Percentiles rank a stretch among this genome's conserved stretches.
Conservation (phyloP, 2,329 filamentous ascomycete species). For the Hymenoscyphus infarciens region DNA sequence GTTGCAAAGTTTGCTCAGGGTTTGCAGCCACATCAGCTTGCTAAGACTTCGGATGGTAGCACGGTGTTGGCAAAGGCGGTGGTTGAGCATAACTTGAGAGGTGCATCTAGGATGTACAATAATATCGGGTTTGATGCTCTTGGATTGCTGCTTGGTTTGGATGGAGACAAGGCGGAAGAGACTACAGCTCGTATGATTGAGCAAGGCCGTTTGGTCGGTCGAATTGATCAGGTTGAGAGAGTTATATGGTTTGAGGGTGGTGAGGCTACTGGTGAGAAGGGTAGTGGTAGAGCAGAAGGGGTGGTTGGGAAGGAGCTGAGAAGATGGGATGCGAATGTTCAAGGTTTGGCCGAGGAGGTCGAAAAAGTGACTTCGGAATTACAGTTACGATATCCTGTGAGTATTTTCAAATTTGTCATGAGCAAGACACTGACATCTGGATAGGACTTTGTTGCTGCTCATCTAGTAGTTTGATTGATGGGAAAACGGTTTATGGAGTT, state of each 20-base stretch:
- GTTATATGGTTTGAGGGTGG: slow-evolving; percentile 81
- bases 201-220: slow-evolving; percentile 80
- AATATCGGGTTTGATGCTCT: slow-evolving; percentile 76
- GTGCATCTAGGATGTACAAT: slow-evolving; percentile 72
- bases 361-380: slow-evolving; percentile 81
- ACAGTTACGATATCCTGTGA: slow-evolving; percentile 74
- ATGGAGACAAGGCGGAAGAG: slow-evolving; percentile 78
- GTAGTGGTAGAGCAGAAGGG: slow-evolving; percentile 61
- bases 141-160: slow-evolving; percentile 72
- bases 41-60: slow-evolving; percentile 81
- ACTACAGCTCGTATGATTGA: slow-evolving; percentile 96
- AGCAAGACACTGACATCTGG: not conserved
- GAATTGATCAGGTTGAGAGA: slow-evolving; percentile 90
- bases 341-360: slow-evolving; percentile 81
- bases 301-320: slow-evolving; percentile 68
- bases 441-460: slow-evolving; percentile 54
- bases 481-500: slow-evolving; percentile 25
- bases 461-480: slow-evolving; percentile 43
- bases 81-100: slow-evolving; percentile 92
- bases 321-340: slow-evolving; percentile 86
- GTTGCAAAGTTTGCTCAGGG: slow-evolving; percentile 80
- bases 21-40: slow-evolving; percentile 83
- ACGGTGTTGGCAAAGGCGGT: slow-evolving; percentile 93
- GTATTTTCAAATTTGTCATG: slow-evolving; percentile 40
- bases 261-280: slow-evolving; percentile 66